These are phyloP conservation scores for Melanogaster broomeanus DNA, from an alignment of 768 basidiomycete species.

Conservation along the genomic window DNA sequence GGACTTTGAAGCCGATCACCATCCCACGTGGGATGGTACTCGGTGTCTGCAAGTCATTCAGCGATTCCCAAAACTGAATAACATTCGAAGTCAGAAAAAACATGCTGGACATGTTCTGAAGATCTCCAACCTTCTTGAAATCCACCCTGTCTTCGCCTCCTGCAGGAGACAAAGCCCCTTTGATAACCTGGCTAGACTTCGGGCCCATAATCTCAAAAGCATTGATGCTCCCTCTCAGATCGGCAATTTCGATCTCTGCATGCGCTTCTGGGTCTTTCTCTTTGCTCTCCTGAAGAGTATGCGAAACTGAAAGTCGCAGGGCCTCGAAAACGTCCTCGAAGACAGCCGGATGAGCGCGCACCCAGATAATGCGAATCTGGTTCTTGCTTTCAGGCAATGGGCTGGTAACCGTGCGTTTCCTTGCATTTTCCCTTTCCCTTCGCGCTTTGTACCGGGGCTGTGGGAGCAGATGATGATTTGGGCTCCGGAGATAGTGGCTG, in stretches of 20 bases:
- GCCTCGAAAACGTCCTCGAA: conserved; percentile 56
- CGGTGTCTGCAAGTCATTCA: conserved; percentile 63
- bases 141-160: conserved; percentile 50
- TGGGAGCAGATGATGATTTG: not conserved
- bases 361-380: conserved; percentile 60
- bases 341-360: conserved; percentile 77
- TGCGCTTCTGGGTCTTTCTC: conserved; percentile 18
- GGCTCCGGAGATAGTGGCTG: conserved; percentile 34
- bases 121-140: conserved; percentile 53
- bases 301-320: conserved; percentile 53
- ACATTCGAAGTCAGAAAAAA: conserved; percentile 1
- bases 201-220: conserved; percentile 92
- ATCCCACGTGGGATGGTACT: conserved; percentile 72
- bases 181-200: conserved; percentile 72
- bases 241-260: conserved; percentile 61
- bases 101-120: not conserved
- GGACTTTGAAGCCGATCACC: conserved; percentile 74
- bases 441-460: conserved; percentile 6
- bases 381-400: conserved; percentile 3
- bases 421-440: conserved; percentile 23
- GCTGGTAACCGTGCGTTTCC: conserved; percentile 29
- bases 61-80: conserved; percentile 51
- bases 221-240: conserved; percentile 71
- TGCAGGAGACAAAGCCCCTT: conserved; percentile 58
- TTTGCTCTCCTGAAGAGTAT: conserved; percentile 42